A percentile compares a stretch with the other conserved stretches of the same genome.
phyloP scores from a whole-genome alignment of 108 stramenopile genomes.

The Fistulifera pelliculosa region DNA sequence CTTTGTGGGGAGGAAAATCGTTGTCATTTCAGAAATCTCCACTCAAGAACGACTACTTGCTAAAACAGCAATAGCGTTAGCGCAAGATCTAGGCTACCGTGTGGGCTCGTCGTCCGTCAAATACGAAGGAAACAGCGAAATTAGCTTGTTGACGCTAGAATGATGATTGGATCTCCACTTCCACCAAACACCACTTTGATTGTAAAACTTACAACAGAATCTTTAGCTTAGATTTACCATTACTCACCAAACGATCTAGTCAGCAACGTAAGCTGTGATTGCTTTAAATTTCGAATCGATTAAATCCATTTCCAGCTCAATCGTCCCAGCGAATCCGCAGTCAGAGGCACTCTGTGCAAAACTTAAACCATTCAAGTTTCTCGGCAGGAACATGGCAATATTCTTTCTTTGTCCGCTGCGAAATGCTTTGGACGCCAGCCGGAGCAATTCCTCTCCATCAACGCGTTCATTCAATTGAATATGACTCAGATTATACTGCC shows the following conservation, averaged over 20 bases:
- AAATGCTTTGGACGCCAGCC: constrained; percentile 29
- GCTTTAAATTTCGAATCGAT: constrained; percentile 77
- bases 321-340: constrained; percentile 27
- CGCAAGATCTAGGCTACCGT: constrained; percentile 40
- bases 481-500: neutral
- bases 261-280: constrained; percentile 42
- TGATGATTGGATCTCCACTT: neutral
- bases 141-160: constrained; percentile 16
- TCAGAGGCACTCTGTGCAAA: constrained; percentile 35
- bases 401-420: constrained; percentile 16
- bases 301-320: constrained; percentile 73
- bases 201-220: too few species aligned
- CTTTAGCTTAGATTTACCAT: too few species aligned
- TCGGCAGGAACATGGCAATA: constrained; percentile 57
- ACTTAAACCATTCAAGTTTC: constrained; percentile 52
- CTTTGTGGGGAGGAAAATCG: constrained; percentile 67
- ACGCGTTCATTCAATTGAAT: constrained; percentile 15
- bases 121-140: constrained; percentile 31
- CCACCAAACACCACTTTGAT: too few species aligned
- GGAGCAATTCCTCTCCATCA: constrained; percentile 44
- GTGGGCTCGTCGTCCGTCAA: constrained; percentile 41
- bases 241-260: too few species aligned
- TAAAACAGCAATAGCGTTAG: constrained; percentile 42
- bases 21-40: constrained; percentile 25
- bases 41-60: constrained; percentile 23